Percentiles rank a stretch among this genome's conserved stretches.
phyloP scores from a whole-genome alignment of 257 asterid genomes.

The Paraleonurus japonicus region DNA sequence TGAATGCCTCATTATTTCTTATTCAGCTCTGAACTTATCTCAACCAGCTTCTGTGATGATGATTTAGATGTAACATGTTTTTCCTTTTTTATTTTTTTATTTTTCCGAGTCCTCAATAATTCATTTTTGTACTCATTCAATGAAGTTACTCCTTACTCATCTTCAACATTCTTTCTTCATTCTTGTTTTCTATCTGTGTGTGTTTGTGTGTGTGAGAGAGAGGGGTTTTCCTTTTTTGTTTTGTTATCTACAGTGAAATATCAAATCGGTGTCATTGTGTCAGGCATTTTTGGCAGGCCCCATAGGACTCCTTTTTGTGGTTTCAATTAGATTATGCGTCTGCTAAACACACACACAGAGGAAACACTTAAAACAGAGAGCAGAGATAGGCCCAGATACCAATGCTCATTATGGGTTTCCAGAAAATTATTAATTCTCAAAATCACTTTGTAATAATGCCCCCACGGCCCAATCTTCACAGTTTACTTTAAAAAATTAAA shows the following conservation, averaged over 20 bases:
- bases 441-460: slow-evolving; percentile 5
- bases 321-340: slow-evolving; percentile 5
- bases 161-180: neutral
- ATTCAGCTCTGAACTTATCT: slow-evolving; percentile 23
- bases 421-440: neutral
- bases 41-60: slow-evolving; percentile 24
- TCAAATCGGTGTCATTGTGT: slow-evolving; percentile 23
- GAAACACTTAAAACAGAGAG: neutral
- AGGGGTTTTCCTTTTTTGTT: neutral
- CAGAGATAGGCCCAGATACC: slow-evolving; percentile 15
- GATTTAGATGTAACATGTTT: neutral
- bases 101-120: neutral
- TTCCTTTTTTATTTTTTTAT: too few relatives aligned
- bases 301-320: slow-evolving; percentile 8
- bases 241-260: slow-evolving; percentile 1
- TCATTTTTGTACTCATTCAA: neutral
- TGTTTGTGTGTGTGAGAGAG: neutral
- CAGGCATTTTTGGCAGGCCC: slow-evolving; percentile 28
- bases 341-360: neutral
- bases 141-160: neutral
- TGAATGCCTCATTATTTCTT: slow-evolving; percentile 36
- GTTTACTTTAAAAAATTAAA: neutral
- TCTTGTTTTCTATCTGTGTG: too few relatives aligned
- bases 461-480: slow-evolving; percentile 15
- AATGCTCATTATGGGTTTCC: slow-evolving; percentile 25